A percentile compares a stretch with the other conserved stretches of the same genome.
phyloP scores from a whole-genome alignment of 305 asterid species.

The Fraxinus greggii region DNA sequence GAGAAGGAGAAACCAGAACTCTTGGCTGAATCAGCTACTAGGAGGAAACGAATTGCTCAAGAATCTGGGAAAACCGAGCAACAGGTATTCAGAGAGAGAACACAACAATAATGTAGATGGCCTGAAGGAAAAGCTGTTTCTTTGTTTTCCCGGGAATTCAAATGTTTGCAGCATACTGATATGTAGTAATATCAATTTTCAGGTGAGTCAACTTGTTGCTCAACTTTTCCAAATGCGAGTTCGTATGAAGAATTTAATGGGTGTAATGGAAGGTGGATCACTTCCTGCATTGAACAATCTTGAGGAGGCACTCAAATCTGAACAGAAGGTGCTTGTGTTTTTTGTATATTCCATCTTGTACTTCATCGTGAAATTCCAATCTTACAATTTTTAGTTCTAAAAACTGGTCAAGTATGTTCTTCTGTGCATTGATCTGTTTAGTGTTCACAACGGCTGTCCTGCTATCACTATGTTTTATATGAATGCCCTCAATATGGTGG shows the following conservation, averaged over 20 bases:
- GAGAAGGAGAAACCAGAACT: slow-evolving; percentile 94
- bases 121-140: slow-evolving; percentile 4
- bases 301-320: slow-evolving; percentile 80
- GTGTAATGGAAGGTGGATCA: slow-evolving; percentile 92
- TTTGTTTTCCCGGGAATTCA: neutral
- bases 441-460: neutral
- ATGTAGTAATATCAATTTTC: slow-evolving; percentile 8
- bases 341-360: neutral
- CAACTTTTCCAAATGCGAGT: slow-evolving; percentile 98
- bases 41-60: slow-evolving; percentile 82
- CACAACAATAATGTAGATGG: slow-evolving; percentile 8
- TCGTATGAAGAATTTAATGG: slow-evolving; percentile 95
- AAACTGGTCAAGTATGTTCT: neutral
- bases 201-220: slow-evolving; percentile 95
- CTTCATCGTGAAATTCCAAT: neutral
- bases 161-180: slow-evolving; percentile 11
- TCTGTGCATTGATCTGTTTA: neutral
- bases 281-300: slow-evolving; percentile 82
- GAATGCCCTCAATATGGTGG: neutral
- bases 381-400: neutral
- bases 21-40: slow-evolving; percentile 81
- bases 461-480: neutral
- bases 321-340: slow-evolving; percentile 60
- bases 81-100: slow-evolving; percentile 50
- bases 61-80: slow-evolving; percentile 95